Conservation (phyloP, 2,329 filamentous ascomycete genomes). For the Botrytis byssoidea region DNA sequence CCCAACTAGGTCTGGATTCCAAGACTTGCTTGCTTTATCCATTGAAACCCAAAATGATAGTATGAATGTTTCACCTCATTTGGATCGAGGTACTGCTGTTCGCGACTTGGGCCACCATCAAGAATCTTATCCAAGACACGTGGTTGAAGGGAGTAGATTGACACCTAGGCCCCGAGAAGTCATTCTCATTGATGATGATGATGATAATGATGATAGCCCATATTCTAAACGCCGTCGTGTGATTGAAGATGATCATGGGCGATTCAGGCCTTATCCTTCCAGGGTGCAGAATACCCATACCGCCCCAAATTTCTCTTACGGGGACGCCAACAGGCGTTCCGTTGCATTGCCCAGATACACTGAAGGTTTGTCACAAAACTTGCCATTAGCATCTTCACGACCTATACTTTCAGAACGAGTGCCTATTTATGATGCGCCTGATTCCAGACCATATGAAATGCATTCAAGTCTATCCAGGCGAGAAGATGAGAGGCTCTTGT, state of each 20-base stretch:
- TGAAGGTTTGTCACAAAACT: constrained; percentile 34
- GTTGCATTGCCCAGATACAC: constrained; percentile 29
- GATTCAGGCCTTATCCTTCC: constrained; percentile 32
- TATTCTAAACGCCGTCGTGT: constrained; percentile 36
- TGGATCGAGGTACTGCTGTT: constrained; percentile 27
- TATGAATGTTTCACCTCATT: constrained; percentile 25
- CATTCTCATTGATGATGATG: constrained; percentile 36
- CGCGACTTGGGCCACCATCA: constrained; percentile 24
- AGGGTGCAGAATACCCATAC: constrained; percentile 29
- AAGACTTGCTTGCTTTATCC: constrained; percentile 39
- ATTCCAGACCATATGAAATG: constrained; percentile 24
- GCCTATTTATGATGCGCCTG: constrained; percentile 34
- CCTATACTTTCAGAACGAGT: constrained; percentile 27
- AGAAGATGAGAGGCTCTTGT: constrained; percentile 22
- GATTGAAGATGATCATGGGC: constrained; percentile 33
- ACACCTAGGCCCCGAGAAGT: constrained; percentile 34
- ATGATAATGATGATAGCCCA: constrained; percentile 38
- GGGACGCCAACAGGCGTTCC: constrained; percentile 32
- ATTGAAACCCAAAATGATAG: constrained; percentile 37
- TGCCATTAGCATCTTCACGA: constrained; percentile 26
- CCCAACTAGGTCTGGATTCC: constrained; percentile 31
- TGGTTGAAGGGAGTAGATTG: constrained; percentile 26
- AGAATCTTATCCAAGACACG: constrained; percentile 28
- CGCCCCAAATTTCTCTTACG: constrained; percentile 12
- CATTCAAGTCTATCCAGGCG: constrained; percentile 26